Evolutionary conservation across 129 eudicot genomes (phyloP), one percentile per base, ranked within the genome.

Genomic region (Escallonia herrerae): DNA sequence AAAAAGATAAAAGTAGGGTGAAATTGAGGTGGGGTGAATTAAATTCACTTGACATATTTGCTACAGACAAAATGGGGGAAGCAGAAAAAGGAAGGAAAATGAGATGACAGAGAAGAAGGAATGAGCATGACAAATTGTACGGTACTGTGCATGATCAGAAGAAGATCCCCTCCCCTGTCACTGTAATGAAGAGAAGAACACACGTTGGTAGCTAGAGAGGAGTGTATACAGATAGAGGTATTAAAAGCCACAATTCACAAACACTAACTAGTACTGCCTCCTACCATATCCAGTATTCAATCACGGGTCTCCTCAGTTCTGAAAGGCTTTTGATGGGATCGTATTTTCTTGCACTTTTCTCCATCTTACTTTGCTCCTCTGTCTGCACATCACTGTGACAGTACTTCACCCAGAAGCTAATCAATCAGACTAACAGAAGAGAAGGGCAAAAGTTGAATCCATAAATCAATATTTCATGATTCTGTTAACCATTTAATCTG

Each of bases 61-160:
- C 67, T 45, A 68, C 49, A 65, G 80, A 71, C 84, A 80, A 47
- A 22, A 43, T 12, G 77, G 74, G 42, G 62, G 56, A 76, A 67
- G 62, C 65, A 60, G 64, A 65, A 61, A 65, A 80, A 71, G 66
- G 54, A 60, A 65, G 58, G 47, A 47, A 39, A 39, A 57, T 58
- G 11, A 59, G 68, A 74, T 8, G 48, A 70, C 66, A 60, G 22
- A 68, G 62, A 65, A 52, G 45, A 38, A 33, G 74, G 72, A 49
- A 67, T 43, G 56, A 40, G 33, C 22, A 60, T 2, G 66, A 52
- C 14, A 46, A 46, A 60, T 14, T 10, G 62, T 42, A 53, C 62
- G 43, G 0, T 4, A 38, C 0, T 12, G 5, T 42, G 13, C 56
- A 49, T 40, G 37, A 72, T 50, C 70, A 56, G 40, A 56, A 56